Evolutionary conservation across 768 basidiomycete species (phyloP), one percentile per base, ranked within the genome.

Genomic region (Dendrothele bispora): DNA sequence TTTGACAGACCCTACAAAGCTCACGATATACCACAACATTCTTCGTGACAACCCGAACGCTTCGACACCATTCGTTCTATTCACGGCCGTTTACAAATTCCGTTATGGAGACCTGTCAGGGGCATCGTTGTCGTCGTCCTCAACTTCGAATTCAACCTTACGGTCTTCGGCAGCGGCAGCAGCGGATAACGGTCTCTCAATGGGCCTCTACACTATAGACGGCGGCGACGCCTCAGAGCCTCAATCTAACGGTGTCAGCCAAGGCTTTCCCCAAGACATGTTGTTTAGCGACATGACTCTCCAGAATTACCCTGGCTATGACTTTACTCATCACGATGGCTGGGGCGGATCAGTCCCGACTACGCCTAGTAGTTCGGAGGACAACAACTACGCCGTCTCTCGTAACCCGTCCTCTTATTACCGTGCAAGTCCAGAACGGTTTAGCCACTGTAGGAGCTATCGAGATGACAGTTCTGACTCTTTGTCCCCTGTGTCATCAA

Each of bases 1-100:
- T 21, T 21, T 39, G 11, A 15, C 51, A 88, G 87, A 89, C 63
- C 83, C 84, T 18, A 79, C 83, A 4, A 64, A 75, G 46, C 88
- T 78, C 62, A 79, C 76, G 2, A 85, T 89, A 57, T 65, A 80
- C 35, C 87, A 89, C 59, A 79, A 84, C 41, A 80, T 89, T 38
- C 55, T 69, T 22, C 66, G 69, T 47, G 66, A 69, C 43, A 21
- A 22, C 11, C 27, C 32, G 27, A 32, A 32, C 38, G 61, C 66
- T 25, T 30, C 43, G 20, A 54, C 55, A 22, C 56, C 55, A 11
- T 55, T 64, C 1, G 52, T 70, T 26, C 65, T 81, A 42, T 84
- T 83, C 62, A 80, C 79, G 11, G 81, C 82, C 7, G 70, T 73
- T 46, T 84, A 83, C 61, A 77, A 73, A 55, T 84, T 84, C 65